Conservation (phyloP, 768 basidiomycete genomes). For the Wakefieldia striispora region DNA sequence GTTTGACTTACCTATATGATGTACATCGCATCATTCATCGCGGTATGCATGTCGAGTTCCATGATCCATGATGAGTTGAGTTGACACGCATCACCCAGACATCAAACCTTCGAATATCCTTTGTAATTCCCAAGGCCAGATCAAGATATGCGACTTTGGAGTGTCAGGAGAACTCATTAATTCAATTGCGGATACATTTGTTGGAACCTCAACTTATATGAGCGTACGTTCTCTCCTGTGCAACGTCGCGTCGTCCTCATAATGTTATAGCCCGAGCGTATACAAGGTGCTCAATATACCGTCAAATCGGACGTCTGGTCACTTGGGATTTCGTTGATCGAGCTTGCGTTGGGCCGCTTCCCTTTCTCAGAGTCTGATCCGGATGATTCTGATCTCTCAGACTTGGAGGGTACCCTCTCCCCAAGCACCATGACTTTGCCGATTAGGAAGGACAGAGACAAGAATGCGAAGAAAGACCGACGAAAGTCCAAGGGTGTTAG, state of each 20-base stretch:
- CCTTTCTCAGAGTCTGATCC: slow-evolving; percentile 85
- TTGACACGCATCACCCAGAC: slow-evolving; percentile 50
- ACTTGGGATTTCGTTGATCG: slow-evolving; percentile 93
- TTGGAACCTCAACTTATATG: slow-evolving; percentile 99
- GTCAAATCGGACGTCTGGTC: slow-evolving; percentile 99
- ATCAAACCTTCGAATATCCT: slow-evolving; percentile 99
- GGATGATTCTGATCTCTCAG: slow-evolving; percentile 75
- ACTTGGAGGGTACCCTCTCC: slow-evolving; percentile 78
- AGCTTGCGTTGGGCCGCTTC: slow-evolving; percentile 95
- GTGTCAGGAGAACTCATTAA: slow-evolving; percentile 99
- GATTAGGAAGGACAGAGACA: slow-evolving; percentile 36
- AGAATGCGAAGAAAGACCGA: slow-evolving; percentile 68
- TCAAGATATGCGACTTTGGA: slow-evolving; percentile 99
- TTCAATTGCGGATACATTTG: slow-evolving; percentile 98
- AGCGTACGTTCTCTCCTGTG: slow-evolving; percentile 61
- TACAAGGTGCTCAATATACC: slow-evolving; percentile 97
- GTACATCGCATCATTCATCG: slow-evolving; percentile 97
- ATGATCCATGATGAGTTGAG: neutral
- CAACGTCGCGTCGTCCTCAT: slow-evolving; percentile 13
- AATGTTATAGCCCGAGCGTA: slow-evolving; percentile 83
- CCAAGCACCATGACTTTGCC: slow-evolving; percentile 56
- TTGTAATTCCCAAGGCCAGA: slow-evolving; percentile 89
- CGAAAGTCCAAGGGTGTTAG: slow-evolving; percentile 91
- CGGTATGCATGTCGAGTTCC: slow-evolving; percentile 53
- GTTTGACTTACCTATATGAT: slow-evolving; percentile 96